These are phyloP conservation scores for Multifurca ochricompacta DNA, from an alignment of 768 basidiomycete species.

Conservation along the genomic window DNA sequence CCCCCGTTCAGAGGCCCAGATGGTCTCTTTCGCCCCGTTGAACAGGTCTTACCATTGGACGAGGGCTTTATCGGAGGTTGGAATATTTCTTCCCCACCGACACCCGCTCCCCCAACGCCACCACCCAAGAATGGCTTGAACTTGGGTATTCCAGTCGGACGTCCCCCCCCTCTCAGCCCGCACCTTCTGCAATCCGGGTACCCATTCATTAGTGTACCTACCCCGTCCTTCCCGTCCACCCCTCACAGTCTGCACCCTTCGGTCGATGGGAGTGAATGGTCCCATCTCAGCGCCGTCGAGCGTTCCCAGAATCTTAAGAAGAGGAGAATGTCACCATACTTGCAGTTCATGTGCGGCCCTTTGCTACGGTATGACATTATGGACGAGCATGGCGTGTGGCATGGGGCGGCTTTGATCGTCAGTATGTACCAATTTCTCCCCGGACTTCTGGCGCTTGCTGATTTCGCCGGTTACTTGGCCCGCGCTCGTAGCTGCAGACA, in stretches of 20 bases:
- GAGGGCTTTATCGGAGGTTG: conserved; percentile 57
- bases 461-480: background rate
- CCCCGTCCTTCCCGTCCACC: conserved; percentile 1
- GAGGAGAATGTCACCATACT: conserved; percentile 69
- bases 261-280: conserved; percentile 31
- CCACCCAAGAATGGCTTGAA: conserved; percentile 39
- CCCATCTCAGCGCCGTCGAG: conserved; percentile 53
- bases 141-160: background rate
- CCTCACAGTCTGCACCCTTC: conserved; percentile 7
- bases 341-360: conserved; percentile 91
- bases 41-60: conserved; percentile 53
- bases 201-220: background rate
- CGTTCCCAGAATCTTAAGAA: conserved; percentile 51
- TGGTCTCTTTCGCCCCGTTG: conserved; percentile 45
- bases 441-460: background rate
- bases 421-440: conserved; percentile 42
- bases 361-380: conserved; percentile 87
- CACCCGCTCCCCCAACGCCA: conserved; percentile 35
- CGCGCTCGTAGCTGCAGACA: conserved; percentile 53
- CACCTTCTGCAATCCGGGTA: conserved; percentile 9
- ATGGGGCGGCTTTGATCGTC: conserved; percentile 83
- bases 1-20: conserved; percentile 37
- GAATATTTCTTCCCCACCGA: conserved; percentile 27
- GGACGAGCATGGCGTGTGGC: conserved; percentile 70
- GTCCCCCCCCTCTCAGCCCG: background rate